phyloP scores from a whole-genome alignment of 441 rosid species.

The Breynia disticha region DNA sequence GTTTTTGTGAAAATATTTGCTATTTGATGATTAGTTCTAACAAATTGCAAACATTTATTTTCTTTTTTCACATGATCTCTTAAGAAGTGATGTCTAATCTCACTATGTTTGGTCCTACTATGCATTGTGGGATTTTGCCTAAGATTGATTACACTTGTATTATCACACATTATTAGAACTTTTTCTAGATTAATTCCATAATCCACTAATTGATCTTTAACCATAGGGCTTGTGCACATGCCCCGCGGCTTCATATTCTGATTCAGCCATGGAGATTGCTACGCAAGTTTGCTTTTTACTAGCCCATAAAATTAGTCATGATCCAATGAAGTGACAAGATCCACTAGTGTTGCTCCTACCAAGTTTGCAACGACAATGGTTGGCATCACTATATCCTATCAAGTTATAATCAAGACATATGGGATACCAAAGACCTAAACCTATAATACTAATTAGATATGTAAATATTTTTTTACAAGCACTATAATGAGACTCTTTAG shows the following conservation, averaged over 20 bases:
- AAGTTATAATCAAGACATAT: not conserved
- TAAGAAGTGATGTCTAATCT: too few species aligned
- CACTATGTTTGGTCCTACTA: too few species aligned
- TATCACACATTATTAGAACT: too few species aligned
- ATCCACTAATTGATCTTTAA: not conserved
- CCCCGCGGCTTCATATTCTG: not conserved
- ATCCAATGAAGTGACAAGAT: not conserved
- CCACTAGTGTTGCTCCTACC: not conserved
- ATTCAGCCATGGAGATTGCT: not conserved
- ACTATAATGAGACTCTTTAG: not conserved
- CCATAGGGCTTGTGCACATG: not conserved
- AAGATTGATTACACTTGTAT: too few species aligned
- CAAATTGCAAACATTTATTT: too few species aligned
- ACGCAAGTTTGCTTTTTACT: not conserved
- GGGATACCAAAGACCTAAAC: too few species aligned
- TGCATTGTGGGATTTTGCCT: too few species aligned
- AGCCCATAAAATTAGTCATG: not conserved
- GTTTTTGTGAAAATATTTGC: too few species aligned
- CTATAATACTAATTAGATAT: not conserved
- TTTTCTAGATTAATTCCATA: too few species aligned
- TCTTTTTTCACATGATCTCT: too few species aligned
- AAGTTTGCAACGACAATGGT: not conserved
- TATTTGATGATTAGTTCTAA: too few species aligned
- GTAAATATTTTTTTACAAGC: not conserved
- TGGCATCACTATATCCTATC: not conserved